Evolutionary conservation across 2,329 filamentous ascomycete species (phyloP), one percentile per base, ranked within the genome.

Genomic region (Diaporthe humulicola): DNA sequence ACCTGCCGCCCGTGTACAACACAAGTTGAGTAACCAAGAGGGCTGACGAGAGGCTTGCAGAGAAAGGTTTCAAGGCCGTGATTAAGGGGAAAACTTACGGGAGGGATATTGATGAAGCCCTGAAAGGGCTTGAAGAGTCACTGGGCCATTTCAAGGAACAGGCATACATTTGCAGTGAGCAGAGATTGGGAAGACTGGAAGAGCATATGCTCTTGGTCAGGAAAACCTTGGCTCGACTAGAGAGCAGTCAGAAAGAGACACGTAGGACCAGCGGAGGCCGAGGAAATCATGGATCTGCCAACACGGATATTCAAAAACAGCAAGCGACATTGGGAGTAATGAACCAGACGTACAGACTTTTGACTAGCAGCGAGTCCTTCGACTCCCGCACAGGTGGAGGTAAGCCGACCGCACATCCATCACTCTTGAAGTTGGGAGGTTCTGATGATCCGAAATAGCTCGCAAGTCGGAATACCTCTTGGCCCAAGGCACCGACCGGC

Each of bases 1-100:
- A 19, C 17, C 14, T 36, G 1, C 1, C 10, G 1, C 15, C 1
- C 17, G 0, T 61, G 2, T 15, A 57, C 9, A 8, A 8, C 7
- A 3, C 48, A 25, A 4, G 22, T n/a, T 1, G 22, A 10, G 9
- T 50, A 50, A 8, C 9, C 0, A 12, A 38, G 33, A 4, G 4
- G 25, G 1, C 33, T 58, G 22, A 38, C 12, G 14, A 12, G 5
- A 25, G 7, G 22, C 2, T 10, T 19, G 1, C 5, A 64, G 58
- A 45, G 58, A 64, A 64, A 2, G 9, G 38, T 5, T 5, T 64
- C 2, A 30, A 42, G 9, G 25, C 25, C 5, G 25, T 64, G 6
- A 14, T 64, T 0, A 64, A 42, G 10, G 58, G 58, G 0, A 48
- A 64, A 19, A 1, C 9, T 3, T 64, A 45, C 1, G 58, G 40